Evolutionary conservation across 495 filamentous ascomycete species (phyloP), one percentile per base, ranked within the genome.

Genomic region (Hypomontagnella monticulosa): DNA sequence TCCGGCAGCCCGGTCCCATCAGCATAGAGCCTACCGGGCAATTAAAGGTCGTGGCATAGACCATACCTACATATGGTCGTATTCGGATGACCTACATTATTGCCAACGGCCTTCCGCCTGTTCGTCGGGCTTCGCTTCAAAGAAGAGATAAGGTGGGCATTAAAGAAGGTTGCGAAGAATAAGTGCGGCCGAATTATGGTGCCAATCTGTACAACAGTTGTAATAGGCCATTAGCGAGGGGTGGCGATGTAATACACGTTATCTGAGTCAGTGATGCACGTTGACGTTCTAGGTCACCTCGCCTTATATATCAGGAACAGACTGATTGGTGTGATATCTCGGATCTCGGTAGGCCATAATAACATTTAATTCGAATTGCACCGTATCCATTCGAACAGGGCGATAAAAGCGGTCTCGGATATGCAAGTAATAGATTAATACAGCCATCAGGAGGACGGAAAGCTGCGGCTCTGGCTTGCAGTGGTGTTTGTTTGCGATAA

Each of bases 1-100:
- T 48, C 63, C 9, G 60, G 63, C 34, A 73, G 71, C 15, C 71
- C 71, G 20, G 60, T 62, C 46, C 56, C 69, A 20, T 73, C 71
- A n/a, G 52, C 71, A 32, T 73, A 61, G 44, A 54, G 51, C 32
- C 23, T 18, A 32, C 12, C 34, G 43, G 49, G 15, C 12, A 15
- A 34, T 30, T 2, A 12, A 44, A 18, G 27, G 19, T 42, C 40
- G 11, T 15, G 40, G 38, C 34, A 33, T 32, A 50, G 18, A 51
- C 10, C 33, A 36, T 47, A 51, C 18, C 55, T 57, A 50, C 60
- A 48, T 46, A 20, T 11, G 19, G 40, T 55, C 60, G 66, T 37
- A 40, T 19, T 30, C 40, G 18, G 51, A 57, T 44, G 23, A 37
- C 44, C 37, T 46, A 10, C 49, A 38, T 38, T 18, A 44, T 57